Conservation (phyloP, 2,329 filamentous ascomycete genomes). For the Aspergillus novoparasiticus region DNA sequence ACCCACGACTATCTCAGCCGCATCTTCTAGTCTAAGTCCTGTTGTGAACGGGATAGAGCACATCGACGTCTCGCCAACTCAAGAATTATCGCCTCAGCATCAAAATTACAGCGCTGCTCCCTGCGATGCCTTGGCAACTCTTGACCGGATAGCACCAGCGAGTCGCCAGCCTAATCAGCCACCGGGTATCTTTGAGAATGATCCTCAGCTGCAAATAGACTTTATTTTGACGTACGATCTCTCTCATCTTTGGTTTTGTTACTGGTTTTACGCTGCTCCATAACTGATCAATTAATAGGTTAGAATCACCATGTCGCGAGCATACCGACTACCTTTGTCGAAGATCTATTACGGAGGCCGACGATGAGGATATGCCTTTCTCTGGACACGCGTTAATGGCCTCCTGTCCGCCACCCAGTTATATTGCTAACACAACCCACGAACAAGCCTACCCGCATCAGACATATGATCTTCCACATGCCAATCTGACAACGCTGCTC, state of each 20-base stretch:
- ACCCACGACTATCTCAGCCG: conserved; percentile 21
- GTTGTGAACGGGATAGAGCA: conserved; percentile 29
- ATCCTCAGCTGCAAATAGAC: conserved; percentile 51
- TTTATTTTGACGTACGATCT: conserved; percentile 50
- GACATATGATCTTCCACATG: conserved; percentile 77
- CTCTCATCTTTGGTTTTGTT: background rate
- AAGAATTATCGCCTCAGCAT: conserved; percentile 27
- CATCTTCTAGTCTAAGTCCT: conserved; percentile 33
- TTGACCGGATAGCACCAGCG: conserved; percentile 26
- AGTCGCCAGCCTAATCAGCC: conserved; percentile 24
- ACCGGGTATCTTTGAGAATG: conserved; percentile 45
- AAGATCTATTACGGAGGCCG: conserved; percentile 60
- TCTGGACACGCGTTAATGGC: conserved; percentile 95
- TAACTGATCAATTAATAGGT: conserved; percentile 34
- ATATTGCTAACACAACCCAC: conserved; percentile 56
- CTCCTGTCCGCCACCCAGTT: conserved; percentile 75
- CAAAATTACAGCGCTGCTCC: conserved; percentile 25
- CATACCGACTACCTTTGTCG: conserved; percentile 86
- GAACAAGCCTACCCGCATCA: conserved; percentile 64
- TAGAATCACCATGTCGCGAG: conserved; percentile 57
- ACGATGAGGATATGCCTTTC: conserved; percentile 62
- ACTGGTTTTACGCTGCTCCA: background rate
- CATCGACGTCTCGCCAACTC: conserved; percentile 30
- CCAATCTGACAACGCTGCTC: conserved; percentile 77
- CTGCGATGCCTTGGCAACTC: conserved; percentile 27